Conservation (phyloP, 192 early-diverging fungal genomes). For the Funneliformis geosporum region DNA sequence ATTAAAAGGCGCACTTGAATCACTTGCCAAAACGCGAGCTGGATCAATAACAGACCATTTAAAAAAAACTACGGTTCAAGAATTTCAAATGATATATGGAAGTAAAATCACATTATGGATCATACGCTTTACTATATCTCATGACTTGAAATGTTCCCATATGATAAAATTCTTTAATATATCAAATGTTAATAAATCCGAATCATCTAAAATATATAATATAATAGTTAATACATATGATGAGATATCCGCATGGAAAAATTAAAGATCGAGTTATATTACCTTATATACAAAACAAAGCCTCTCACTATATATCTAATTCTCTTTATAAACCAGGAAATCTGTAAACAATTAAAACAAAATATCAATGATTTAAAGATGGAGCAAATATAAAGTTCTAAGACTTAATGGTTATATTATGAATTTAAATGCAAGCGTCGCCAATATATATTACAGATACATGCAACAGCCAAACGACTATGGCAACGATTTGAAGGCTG, state of each 20-base stretch:
- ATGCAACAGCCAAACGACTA: neutral
- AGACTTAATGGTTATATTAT: neutral
- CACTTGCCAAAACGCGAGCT: neutral
- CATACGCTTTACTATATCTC: too few species aligned
- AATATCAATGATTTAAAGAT: neutral
- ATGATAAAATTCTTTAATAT: neutral
- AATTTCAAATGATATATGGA: conserved; percentile 4
- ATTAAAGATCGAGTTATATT: conserved; percentile 1
- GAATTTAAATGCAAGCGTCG: neutral
- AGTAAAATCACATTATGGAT: too few species aligned
- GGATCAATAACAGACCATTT: conserved; percentile 11
- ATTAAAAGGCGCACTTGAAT: neutral
- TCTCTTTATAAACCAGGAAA: conserved; percentile 3
- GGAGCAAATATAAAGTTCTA: neutral
- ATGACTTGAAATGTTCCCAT: too few species aligned
- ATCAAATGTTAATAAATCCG: neutral
- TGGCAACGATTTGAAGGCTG: neutral
- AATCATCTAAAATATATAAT: conserved; percentile 1
- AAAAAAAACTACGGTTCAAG: conserved; percentile 2
- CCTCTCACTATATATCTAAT: neutral
- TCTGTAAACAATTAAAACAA: neutral
- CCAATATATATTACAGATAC: neutral
- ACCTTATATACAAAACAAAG: conserved; percentile 3
- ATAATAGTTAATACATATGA: neutral
- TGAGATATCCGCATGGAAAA: neutral